phyloP scores from a whole-genome alignment of 306 rosid genomes.

The Fragaria nilgerrensis region DNA sequence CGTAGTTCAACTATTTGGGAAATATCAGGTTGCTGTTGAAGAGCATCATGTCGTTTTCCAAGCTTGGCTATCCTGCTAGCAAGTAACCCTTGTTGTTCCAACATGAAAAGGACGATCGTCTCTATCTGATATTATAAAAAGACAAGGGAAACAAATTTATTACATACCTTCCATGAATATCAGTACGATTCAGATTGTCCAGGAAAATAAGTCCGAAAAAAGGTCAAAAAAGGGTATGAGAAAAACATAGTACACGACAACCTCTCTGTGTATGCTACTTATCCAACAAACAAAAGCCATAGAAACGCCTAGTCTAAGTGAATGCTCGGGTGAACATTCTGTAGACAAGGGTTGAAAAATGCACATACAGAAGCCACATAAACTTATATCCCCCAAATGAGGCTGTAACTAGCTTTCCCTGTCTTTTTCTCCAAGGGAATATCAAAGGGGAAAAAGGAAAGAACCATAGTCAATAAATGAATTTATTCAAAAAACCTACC shows the following conservation, averaged over 20 bases:
- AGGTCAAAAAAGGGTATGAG: not conserved
- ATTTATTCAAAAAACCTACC: not conserved
- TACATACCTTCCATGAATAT: conserved; percentile 8
- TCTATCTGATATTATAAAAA: conserved; percentile 64
- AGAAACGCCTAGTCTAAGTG: not conserved
- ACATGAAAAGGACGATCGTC: conserved; percentile 82
- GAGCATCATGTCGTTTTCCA: conserved; percentile 58
- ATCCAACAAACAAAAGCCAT: not conserved
- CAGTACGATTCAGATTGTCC: conserved; percentile 5
- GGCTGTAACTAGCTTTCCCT: not conserved
- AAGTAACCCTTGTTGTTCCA: conserved; percentile 98
- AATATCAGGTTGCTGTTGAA: conserved; percentile 78
- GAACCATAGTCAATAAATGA: not conserved
- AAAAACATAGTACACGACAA: not conserved
- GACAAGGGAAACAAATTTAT: conserved; percentile 20
- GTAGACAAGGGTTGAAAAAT: not conserved
- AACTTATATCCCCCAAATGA: not conserved
- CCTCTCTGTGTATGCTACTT: not conserved
- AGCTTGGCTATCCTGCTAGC: conserved; percentile 85
- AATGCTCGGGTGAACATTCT: not conserved
- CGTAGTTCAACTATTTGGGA: conserved; percentile 62
- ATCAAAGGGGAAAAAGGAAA: not conserved
- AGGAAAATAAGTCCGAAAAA: not conserved
- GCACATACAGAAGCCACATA: not conserved
- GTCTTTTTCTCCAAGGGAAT: not conserved